Evolutionary conservation across 1,139 yeast genomes (phyloP), one percentile per base, ranked within the genome.

Genomic region (Suhomyces anneliseae): DNA sequence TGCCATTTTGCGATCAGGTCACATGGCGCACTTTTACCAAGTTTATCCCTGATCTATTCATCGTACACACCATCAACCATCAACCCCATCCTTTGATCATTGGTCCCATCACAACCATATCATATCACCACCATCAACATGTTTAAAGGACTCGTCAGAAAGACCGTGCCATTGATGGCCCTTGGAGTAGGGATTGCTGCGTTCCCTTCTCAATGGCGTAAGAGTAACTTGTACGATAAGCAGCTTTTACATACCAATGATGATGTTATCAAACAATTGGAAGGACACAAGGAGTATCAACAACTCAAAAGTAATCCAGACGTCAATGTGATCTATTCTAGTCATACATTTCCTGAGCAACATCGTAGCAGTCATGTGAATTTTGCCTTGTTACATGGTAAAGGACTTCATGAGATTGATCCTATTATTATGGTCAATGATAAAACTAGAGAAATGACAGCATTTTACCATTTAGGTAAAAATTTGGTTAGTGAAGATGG

Each of bases 401-500:
- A 81, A 7, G 71, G 76, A 34, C 75, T 82, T 48, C 70, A 85
- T 53, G 88, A 83, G 54, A 77, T 85, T 15, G 90, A 85, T 54
- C 93, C 95, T 0, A 65, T 85, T 12, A 70, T 83, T 7, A 81
- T 83, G 58, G 57, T 72, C 40, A 74, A 83, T 57, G 65, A 65
- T 12, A 55, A 67, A 12, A 10, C 40, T 33, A 66, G 70, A 1
- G 78, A 79, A 52, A 58, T 85, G 48, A 74, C 75, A 6, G 80
- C 83, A 7, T 83, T 87, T 59, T 83, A 83, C 59, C 90, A 88
- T 56, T 65, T 90, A 43, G 97, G 97, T 0, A 64, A 71, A 4
- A 75, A 78, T 40, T 65, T 92, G 35, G 74, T 83, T 8, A 87
- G 88, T 40, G 82, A 82, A 53, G 87, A 82, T 49, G 90, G 90